phyloP scores from a whole-genome alignment of 257 asterid species.

The Gentiana macrophylla region DNA sequence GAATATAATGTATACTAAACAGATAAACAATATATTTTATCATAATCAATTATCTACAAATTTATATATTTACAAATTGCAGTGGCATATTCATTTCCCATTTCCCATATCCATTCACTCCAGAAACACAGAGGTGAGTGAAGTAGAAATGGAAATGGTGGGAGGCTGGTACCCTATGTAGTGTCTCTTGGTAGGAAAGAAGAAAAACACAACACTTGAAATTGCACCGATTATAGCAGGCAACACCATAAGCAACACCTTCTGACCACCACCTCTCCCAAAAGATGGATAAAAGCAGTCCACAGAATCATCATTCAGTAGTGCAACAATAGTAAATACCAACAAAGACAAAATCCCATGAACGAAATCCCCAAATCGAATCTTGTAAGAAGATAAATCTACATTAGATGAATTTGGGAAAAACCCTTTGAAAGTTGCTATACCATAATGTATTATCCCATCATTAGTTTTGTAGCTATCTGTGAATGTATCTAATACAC shows the following conservation, averaged over 20 bases:
- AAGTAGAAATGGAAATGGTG: neutral
- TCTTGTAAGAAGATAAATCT: slow-evolving; percentile 42
- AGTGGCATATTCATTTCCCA: too few relatives aligned
- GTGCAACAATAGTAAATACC: slow-evolving; percentile 48
- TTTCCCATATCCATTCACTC: neutral
- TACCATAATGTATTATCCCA: slow-evolving; percentile 42
- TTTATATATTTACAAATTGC: too few relatives aligned
- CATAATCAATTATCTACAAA: too few relatives aligned
- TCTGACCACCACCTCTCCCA: slow-evolving; percentile 23
- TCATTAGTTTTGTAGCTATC: slow-evolving; percentile 55
- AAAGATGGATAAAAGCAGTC: slow-evolving; percentile 63
- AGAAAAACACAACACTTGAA: slow-evolving; percentile 33
- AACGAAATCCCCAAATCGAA: slow-evolving; percentile 53
- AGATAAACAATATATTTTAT: too few relatives aligned
- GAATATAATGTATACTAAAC: too few relatives aligned
- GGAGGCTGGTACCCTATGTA: slow-evolving; percentile 51
- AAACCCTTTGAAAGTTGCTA: slow-evolving; percentile 56
- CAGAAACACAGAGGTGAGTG: neutral
- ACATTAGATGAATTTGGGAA: slow-evolving; percentile 36
- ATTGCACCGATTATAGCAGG: slow-evolving; percentile 49
- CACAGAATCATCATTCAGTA: slow-evolving; percentile 50
- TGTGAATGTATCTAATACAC: slow-evolving; percentile 60
- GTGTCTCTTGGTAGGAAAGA: slow-evolving; percentile 57
- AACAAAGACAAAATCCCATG: slow-evolving; percentile 47
- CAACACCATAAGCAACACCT: slow-evolving; percentile 34